Percentiles rank a stretch among this genome's conserved stretches.
phyloP scores from a whole-genome alignment of 2,329 filamentous ascomycete species.

The Stachybotrys chlorohalonatus region DNA sequence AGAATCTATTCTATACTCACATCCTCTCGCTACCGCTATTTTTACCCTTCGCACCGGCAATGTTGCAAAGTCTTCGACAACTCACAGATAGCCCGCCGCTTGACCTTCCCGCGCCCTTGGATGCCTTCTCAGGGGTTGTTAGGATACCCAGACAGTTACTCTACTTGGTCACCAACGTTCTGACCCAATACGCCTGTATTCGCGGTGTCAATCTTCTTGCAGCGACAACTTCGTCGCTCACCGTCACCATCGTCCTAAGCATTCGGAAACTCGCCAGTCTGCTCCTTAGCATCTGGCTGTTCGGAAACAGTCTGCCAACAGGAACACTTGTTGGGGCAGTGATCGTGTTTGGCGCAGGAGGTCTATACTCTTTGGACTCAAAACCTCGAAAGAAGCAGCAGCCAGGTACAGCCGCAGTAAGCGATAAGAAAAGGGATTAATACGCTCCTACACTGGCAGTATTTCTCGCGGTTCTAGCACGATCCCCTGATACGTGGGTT shows the following conservation, averaged over 20 bases:
- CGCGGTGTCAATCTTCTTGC: constrained; percentile 92
- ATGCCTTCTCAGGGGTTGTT: constrained; percentile 3
- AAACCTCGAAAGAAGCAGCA: constrained; percentile 4
- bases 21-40: constrained; percentile 70
- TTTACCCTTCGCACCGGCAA: constrained; percentile 57
- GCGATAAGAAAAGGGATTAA: background rate
- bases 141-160: constrained; percentile 58
- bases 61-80: constrained; percentile 53
- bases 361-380: constrained; percentile 74
- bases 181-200: constrained; percentile 93
- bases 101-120: constrained; percentile 12
- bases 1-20: constrained; percentile 92
- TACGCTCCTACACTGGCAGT: background rate
- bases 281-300: constrained; percentile 84
- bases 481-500: too few relatives aligned
- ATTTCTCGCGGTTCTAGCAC: too few relatives aligned
- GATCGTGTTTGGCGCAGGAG: constrained; percentile 86
- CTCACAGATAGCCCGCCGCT: constrained; percentile 58
- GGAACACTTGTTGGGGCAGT: constrained; percentile 74
- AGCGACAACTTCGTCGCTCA: constrained; percentile 79
- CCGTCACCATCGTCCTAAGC: constrained; percentile 93
- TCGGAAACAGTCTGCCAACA: constrained; percentile 71
- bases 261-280: constrained; percentile 90
- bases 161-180: constrained; percentile 65
- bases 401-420: background rate